Conservation (phyloP, 306 rosid genomes). For the Inga leiocalycina region DNA sequence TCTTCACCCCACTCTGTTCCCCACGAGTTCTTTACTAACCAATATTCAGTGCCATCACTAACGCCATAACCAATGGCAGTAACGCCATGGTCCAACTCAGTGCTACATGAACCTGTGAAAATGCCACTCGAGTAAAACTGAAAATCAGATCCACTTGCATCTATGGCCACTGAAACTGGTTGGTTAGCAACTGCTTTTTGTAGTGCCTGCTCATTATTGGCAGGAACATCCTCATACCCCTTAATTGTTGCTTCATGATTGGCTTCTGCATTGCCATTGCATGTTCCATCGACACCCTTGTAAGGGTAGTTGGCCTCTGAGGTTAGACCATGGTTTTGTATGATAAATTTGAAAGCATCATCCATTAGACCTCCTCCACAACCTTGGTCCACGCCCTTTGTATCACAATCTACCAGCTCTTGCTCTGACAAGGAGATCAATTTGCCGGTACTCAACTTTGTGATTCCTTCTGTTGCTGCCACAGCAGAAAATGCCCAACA, state of each 20-base stretch:
- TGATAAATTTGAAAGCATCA: slow-evolving; percentile 43
- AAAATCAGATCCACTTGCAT: slow-evolving; percentile 41
- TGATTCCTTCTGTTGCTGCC: slow-evolving; percentile 44
- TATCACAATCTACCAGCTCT: slow-evolving; percentile 48
- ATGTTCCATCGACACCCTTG: slow-evolving; percentile 26
- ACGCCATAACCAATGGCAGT: slow-evolving; percentile 43
- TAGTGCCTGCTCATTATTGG: slow-evolving; percentile 38
- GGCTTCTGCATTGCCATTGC: slow-evolving; percentile 16
- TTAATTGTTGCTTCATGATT: slow-evolving; percentile 37
- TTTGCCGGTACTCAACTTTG: slow-evolving; percentile 27
- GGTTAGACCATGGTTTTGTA: slow-evolving; percentile 35
- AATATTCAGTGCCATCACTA: slow-evolving; percentile 24
- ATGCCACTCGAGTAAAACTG: slow-evolving; percentile 41
- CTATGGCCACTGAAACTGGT: slow-evolving; percentile 46
- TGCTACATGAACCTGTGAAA: slow-evolving; percentile 38
- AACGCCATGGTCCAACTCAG: slow-evolving; percentile 44
- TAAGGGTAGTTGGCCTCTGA: slow-evolving; percentile 39
- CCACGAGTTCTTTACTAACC: slow-evolving; percentile 47
- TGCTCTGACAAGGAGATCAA: slow-evolving; percentile 44
- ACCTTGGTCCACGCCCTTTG: slow-evolving; percentile 36
- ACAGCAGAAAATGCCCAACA: slow-evolving; percentile 52
- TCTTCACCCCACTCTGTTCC: slow-evolving; percentile 43
- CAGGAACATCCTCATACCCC: slow-evolving; percentile 41
- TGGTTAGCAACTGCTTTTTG: slow-evolving; percentile 44
- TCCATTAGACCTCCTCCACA: slow-evolving; percentile 44